Percentiles rank a stretch among this genome's conserved stretches.
Evolutionary conservation across 805 yeast species (phyloP).

Genomic region (Cyberlindnera maritima): DNA sequence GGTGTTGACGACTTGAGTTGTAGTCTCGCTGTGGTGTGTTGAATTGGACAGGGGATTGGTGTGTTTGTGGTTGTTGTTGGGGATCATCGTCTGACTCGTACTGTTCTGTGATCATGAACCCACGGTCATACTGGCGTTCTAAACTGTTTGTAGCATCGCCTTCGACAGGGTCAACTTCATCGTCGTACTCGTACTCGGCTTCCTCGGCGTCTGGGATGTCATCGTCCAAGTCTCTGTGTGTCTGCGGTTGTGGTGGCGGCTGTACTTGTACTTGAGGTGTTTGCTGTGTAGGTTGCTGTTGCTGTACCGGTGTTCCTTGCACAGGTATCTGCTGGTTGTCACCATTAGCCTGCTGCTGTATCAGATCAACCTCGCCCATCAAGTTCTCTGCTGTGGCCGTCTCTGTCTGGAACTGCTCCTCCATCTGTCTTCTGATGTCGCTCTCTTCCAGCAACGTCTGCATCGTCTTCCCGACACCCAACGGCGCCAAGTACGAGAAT

Average conservation of each 20-base stretch:
- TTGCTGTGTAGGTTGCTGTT: not conserved
- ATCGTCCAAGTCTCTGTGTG: conserved; percentile 13
- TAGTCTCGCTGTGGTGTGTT: conserved; percentile 15
- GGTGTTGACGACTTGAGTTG: conserved; percentile 5
- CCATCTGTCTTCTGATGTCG: conserved; percentile 27
- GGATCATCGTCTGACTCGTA: conserved; percentile 20
- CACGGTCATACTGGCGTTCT: conserved; percentile 27
- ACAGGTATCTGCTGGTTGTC: conserved; percentile 1
- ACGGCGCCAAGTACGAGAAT: conserved; percentile 47
- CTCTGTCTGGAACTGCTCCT: conserved; percentile 25
- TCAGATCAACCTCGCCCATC: conserved; percentile 29
- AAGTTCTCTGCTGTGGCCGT: conserved; percentile 28
- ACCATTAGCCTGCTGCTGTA: conserved; percentile 4
- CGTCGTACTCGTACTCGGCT: conserved; percentile 42
- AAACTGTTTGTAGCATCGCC: conserved; percentile 17
- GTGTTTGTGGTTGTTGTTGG: conserved; percentile 5
- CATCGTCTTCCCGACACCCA: conserved; percentile 59
- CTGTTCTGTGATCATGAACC: conserved; percentile 27
- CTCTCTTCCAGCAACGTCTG: conserved; percentile 33
- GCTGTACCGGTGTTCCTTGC: not conserved
- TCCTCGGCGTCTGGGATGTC: conserved; percentile 17
- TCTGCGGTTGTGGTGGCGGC: not conserved
- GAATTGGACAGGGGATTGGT: conserved; percentile 22
- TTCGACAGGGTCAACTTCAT: conserved; percentile 32
- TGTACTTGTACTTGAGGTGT: not conserved